Percentiles rank a stretch among this genome's conserved stretches.
Conservation (phyloP, 73 alveolate species). For the Paramecium pentaurelia region DNA sequence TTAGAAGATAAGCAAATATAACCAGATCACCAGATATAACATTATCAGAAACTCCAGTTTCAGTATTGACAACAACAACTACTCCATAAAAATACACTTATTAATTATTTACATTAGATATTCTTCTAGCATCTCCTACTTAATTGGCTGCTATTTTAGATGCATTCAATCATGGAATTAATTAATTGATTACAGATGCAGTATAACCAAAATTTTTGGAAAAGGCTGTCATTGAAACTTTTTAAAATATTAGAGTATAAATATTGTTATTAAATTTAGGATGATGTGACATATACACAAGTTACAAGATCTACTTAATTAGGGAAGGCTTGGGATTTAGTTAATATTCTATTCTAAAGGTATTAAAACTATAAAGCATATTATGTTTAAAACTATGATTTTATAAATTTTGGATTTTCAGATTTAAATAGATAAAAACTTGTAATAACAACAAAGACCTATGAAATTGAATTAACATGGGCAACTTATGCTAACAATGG, state of each 20-base stretch:
- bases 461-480: not conserved
- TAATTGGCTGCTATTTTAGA: not conserved
- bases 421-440: not conserved
- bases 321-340: not conserved
- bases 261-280: not conserved
- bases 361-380: not conserved
- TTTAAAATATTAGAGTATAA: not conserved
- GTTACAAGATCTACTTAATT: not conserved
- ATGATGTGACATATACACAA: not conserved
- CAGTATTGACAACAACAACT: not conserved
- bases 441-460: not conserved
- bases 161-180: not conserved
- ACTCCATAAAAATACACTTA: not conserved
- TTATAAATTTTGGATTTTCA: not conserved
- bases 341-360: not conserved
- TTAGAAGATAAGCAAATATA: not conserved
- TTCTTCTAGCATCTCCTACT: not conserved
- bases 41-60: not conserved
- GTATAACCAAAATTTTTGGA: slow-evolving; percentile 4
- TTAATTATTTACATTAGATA: not conserved
- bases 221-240: not conserved
- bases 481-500: not conserved
- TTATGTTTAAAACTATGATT: not conserved
- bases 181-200: not conserved
- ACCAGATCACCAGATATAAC: not conserved